Evolutionary conservation across 176 grass and related monocot species (phyloP), one percentile per base, ranked within the genome.

Genomic region (Oryza longistaminata): DNA sequence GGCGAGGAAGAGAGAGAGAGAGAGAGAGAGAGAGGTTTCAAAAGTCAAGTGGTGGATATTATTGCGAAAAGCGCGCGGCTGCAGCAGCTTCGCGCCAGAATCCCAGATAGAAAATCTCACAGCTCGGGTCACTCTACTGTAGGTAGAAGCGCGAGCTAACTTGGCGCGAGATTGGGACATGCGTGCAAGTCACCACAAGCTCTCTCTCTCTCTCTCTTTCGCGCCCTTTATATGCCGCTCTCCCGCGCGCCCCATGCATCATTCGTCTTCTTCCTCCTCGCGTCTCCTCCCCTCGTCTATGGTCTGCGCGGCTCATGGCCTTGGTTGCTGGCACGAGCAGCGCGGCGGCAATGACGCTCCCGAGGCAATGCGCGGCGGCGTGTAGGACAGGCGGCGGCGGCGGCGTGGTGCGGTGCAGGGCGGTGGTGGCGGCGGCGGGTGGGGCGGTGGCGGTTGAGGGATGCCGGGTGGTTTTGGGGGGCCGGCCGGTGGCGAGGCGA

Each of bases 281-380:
- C 11, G 39, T 5, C 29, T 16, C 37, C 1, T 13, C 25, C 10
- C 65, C 50, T 19, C 73, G 9, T 79, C 50, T 80, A 90, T 90
- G 83, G 52, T 90, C 72, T 10, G 71, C n/a, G 88, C 22, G 77
- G 88, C 66, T 43, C 66, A 90, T 90, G 88, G 88, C 83, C 72
- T 76, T 85, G 31, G 82, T 85, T 22, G 82, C 87, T 9, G 35
- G 46, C 1, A 39, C 66, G 16, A 9, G 62, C 37, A 9, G 62
- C 25, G 37, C 53, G 21, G n/a, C 64, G 40, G 39, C 49, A 45
- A 64, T 50, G 83, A 35, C 83, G 22, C 9, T 25, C 24, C 64
- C 2, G 19, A 39, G 21, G 60, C 88, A 90, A 82, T 90, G 79
- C 24, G 34, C 50, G 35, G 21, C 70, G 13, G 45, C 73, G 29